phyloP scores from a whole-genome alignment of 2,329 filamentous ascomycete genomes.

The Rutstroemia sp. region DNA sequence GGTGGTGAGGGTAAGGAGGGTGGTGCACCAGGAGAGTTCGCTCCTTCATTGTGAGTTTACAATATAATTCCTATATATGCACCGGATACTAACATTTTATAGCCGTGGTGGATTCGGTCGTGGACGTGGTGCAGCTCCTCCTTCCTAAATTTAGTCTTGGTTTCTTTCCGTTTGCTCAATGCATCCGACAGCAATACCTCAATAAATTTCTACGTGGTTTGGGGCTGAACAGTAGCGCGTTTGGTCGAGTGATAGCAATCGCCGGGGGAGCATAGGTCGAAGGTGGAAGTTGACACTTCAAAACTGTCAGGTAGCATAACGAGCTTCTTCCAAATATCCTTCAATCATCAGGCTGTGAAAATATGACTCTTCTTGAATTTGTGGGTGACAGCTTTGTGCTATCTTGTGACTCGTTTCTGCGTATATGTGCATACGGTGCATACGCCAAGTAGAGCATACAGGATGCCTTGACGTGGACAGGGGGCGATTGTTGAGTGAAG shows the following conservation, averaged over 20 bases:
- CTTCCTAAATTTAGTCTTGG: conserved; percentile 25
- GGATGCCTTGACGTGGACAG: too few species aligned
- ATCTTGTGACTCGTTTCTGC: not conserved
- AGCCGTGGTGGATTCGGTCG: conserved; percentile 85
- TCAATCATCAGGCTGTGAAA: conserved; percentile 9
- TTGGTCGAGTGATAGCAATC: conserved; percentile 42
- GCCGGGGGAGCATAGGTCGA: conserved; percentile 40
- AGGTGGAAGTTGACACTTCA: conserved; percentile 36
- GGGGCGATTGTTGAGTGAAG: too few species aligned
- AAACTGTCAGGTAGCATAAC: conserved; percentile 33
- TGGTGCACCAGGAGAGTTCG: conserved; percentile 84
- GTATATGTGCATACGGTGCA: too few species aligned
- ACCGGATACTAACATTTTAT: conserved; percentile 26
- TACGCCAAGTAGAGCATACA: too few species aligned
- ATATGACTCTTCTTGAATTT: not conserved
- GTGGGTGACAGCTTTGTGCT: not conserved
- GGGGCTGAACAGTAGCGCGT: conserved; percentile 40
- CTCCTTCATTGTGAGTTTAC: conserved; percentile 71
- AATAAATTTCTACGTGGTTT: conserved; percentile 30
- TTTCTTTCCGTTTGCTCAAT: conserved; percentile 28
- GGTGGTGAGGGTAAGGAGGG: conserved; percentile 72
- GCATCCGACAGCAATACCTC: conserved; percentile 31
- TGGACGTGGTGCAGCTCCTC: conserved; percentile 61
- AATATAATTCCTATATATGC: not conserved
- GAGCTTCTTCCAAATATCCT: conserved; percentile 30